Percentiles rank a stretch among this genome's conserved stretches.
These are phyloP conservation scores for Candida montana DNA, from an alignment of 805 yeast genomes.

Conservation along the genomic window DNA sequence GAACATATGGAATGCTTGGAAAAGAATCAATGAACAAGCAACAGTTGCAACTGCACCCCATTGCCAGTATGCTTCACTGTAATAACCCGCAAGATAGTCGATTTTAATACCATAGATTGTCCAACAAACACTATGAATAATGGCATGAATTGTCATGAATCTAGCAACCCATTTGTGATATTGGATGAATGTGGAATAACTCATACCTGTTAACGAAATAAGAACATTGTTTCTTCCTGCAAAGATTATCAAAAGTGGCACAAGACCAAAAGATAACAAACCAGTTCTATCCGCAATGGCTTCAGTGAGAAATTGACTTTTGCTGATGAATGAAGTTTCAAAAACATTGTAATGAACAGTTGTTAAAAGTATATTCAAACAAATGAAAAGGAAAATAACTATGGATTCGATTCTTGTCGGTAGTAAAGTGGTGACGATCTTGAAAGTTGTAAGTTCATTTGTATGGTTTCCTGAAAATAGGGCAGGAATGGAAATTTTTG, in stretches of 20 bases:
- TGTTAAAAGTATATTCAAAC: conserved; percentile 13
- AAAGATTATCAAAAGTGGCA: conserved; percentile 56
- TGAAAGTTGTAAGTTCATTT: not conserved
- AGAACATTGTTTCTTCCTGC: conserved; percentile 70
- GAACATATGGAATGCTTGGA: conserved; percentile 46
- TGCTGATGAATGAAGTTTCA: not conserved
- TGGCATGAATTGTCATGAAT: conserved; percentile 26
- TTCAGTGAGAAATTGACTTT: not conserved
- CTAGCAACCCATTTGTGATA: conserved; percentile 65
- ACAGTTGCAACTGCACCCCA: conserved; percentile 44
- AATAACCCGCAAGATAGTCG: conserved; percentile 9
- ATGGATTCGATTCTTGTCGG: conserved; percentile 25
- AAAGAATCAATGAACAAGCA: conserved; percentile 36
- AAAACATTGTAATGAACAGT: conserved; percentile 12
- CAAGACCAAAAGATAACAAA: conserved; percentile 25
- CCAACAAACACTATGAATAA: conserved; percentile 19
- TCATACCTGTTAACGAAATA: conserved; percentile 55
- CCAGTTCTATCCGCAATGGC: conserved; percentile 22
- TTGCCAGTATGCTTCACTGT: conserved; percentile 10
- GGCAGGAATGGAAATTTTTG: conserved; percentile 20
- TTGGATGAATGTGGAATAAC: conserved; percentile 54
- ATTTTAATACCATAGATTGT: conserved; percentile 9
- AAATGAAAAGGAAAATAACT: conserved; percentile 31
- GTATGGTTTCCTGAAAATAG: conserved; percentile 17
- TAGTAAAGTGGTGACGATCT: conserved; percentile 12